Conservation (phyloP, 2,329 filamentous ascomycete genomes). For the Cladosporium halotolerans region DNA sequence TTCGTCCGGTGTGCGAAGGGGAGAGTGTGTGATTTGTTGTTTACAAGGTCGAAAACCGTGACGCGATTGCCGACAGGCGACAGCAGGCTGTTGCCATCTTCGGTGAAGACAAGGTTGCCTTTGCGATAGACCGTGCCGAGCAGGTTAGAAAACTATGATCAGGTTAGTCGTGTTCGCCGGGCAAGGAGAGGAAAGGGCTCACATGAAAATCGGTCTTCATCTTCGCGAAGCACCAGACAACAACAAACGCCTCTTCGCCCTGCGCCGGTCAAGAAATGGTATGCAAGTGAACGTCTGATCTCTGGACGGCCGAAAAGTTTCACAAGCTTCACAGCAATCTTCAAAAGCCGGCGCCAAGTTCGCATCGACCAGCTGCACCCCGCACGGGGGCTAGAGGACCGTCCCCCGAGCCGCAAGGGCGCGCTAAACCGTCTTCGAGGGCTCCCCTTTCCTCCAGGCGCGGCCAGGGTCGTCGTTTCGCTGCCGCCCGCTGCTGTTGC, state of each 20-base stretch:
- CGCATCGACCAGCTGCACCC: slow-evolving; percentile 6
- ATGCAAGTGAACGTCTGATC: not conserved
- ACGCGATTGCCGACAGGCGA: slow-evolving; percentile 96
- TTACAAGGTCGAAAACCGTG: slow-evolving; percentile 90
- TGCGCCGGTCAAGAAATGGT: not conserved
- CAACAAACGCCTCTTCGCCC: not conserved
- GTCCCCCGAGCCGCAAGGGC: not conserved
- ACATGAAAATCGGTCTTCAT: slow-evolving; percentile 99
- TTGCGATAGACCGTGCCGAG: slow-evolving; percentile 97
- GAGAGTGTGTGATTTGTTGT: slow-evolving; percentile 83
- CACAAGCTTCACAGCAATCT: slow-evolving; percentile 5
- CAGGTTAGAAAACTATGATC: slow-evolving; percentile 83
- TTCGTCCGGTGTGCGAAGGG: slow-evolving; percentile 92
- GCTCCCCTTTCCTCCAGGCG: slow-evolving; percentile 8
- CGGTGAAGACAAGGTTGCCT: slow-evolving; percentile 94
- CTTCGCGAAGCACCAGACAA: slow-evolving; percentile 20
- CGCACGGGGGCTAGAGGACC: slow-evolving; percentile 6
- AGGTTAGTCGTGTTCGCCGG: not conserved
- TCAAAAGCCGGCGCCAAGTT: slow-evolving; percentile 3
- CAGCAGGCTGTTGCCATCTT: slow-evolving; percentile 90
- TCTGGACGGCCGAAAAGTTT: not conserved
- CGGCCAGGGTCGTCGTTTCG: not conserved
- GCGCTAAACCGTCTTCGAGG: not conserved
- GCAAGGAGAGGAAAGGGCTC: slow-evolving; percentile 19
- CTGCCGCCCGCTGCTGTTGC: not conserved